Conservation (phyloP, 2,329 filamentous ascomycete species). For the Diatrype stigma region DNA sequence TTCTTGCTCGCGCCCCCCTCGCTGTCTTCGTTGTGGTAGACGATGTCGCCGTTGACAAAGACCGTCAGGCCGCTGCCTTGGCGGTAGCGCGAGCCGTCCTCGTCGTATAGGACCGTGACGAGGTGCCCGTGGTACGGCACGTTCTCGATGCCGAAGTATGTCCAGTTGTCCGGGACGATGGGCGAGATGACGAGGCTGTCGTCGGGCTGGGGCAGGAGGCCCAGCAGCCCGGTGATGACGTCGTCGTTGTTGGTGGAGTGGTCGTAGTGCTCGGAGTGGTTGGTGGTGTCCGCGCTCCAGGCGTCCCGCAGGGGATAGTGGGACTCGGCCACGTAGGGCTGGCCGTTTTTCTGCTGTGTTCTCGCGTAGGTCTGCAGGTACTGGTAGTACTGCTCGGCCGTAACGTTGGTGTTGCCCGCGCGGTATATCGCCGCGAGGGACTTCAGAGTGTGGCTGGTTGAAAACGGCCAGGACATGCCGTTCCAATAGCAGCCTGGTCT, state of each 20-base stretch:
- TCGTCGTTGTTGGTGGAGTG: conserved; percentile 43
- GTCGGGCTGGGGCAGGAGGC: conserved; percentile 35
- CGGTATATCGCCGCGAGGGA: conserved; percentile 35
- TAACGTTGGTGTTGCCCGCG: conserved; percentile 28
- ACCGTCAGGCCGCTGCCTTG: conserved; percentile 31
- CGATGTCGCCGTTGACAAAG: conserved; percentile 31
- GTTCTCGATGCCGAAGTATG: conserved; percentile 39
- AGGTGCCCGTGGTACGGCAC: conserved; percentile 38
- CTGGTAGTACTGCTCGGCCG: conserved; percentile 32
- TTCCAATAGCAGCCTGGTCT: conserved; percentile 38
- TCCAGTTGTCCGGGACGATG: conserved; percentile 32
- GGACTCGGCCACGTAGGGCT: conserved; percentile 40
- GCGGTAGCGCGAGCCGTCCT: conserved; percentile 32
- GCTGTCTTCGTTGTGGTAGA: conserved; percentile 22
- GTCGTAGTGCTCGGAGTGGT: conserved; percentile 39
- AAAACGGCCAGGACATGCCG: conserved; percentile 42
- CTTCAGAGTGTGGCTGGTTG: conserved; percentile 36
- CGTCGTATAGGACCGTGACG: conserved; percentile 37
- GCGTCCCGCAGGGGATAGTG: conserved; percentile 34
- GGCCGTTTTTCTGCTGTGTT: conserved; percentile 36
- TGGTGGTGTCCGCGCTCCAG: conserved; percentile 32
- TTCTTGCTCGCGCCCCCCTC: no score
- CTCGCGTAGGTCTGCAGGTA: conserved; percentile 34
- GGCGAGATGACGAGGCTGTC: conserved; percentile 34
- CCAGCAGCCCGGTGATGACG: conserved; percentile 38